Conservation (phyloP, 2,329 filamentous ascomycete genomes). For the Alternaria panax region DNA sequence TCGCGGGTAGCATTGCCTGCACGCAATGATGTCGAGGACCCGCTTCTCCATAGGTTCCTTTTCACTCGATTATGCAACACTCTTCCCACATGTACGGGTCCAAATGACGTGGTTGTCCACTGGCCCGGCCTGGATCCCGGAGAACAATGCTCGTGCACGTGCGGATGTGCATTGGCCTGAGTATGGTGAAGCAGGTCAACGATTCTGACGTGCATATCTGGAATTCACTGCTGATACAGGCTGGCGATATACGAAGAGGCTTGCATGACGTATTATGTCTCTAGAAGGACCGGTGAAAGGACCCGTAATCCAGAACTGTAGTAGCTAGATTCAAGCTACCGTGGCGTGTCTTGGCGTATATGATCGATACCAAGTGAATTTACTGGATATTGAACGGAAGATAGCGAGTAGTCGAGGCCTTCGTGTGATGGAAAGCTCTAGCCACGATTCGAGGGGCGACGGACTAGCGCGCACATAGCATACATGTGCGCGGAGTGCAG, state of each 20-base stretch:
- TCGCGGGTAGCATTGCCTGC: neutral
- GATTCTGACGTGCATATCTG: neutral
- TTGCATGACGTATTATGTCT: neutral
- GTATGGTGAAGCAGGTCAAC: neutral
- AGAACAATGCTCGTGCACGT: neutral
- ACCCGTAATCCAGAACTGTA: neutral
- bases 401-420: neutral
- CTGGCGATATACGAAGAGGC: neutral
- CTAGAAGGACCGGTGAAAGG: neutral
- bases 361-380: neutral
- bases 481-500: neutral
- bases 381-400: neutral
- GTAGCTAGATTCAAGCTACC: neutral
- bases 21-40: neutral
- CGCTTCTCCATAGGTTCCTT: slow-evolving; percentile 3
- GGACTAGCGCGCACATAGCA: slow-evolving; percentile 1
- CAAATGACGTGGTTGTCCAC: slow-evolving; percentile 1
- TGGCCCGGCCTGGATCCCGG: neutral
- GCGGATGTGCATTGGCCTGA: neutral
- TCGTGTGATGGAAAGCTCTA: neutral
- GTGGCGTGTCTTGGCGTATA: neutral
- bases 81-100: neutral
- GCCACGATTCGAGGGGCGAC: neutral
- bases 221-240: neutral
- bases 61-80: neutral